phyloP scores from a whole-genome alignment of 78 protist species.

The Neovahlkampfia damariscottae region DNA sequence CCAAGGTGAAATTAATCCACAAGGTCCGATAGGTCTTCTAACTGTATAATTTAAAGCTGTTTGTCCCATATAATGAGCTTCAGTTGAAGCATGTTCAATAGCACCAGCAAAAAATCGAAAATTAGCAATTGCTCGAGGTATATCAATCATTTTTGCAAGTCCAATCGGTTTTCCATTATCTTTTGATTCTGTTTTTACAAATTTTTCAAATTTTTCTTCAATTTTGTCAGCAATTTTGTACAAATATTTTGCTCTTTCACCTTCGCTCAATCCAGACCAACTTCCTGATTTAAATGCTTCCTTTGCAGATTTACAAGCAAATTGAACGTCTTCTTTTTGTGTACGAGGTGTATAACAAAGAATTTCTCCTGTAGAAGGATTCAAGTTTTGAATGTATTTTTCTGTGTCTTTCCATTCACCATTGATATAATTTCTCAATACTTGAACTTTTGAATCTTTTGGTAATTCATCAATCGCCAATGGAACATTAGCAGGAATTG shows the following conservation, averaged over 20 bases:
- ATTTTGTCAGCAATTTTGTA: conserved; percentile 54
- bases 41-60: conserved; percentile 45
- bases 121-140: conserved; percentile 42
- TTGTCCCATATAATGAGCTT: neutral
- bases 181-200: conserved; percentile 44
- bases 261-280: conserved; percentile 39
- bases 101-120: conserved; percentile 59
- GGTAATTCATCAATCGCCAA: neutral
- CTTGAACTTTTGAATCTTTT: neutral
- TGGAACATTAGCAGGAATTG: neutral
- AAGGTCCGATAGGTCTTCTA: conserved; percentile 65
- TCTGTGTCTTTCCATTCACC: conserved; percentile 22
- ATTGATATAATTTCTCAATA: conserved; percentile 39
- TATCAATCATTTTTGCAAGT: conserved; percentile 48
- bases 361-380: conserved; percentile 27
- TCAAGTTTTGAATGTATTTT: conserved; percentile 19
- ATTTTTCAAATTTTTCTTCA: conserved; percentile 31
- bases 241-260: conserved; percentile 41
- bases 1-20: conserved; percentile 83
- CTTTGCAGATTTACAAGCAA: conserved; percentile 61
- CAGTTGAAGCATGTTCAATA: conserved; percentile 26
- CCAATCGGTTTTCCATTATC: conserved; percentile 58
- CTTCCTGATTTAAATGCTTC: conserved; percentile 27
- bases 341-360: neutral
- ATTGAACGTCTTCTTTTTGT: conserved; percentile 46